Evolutionary conservation across 805 yeast genomes (phyloP).

Genomic region (Candida pini): DNA sequence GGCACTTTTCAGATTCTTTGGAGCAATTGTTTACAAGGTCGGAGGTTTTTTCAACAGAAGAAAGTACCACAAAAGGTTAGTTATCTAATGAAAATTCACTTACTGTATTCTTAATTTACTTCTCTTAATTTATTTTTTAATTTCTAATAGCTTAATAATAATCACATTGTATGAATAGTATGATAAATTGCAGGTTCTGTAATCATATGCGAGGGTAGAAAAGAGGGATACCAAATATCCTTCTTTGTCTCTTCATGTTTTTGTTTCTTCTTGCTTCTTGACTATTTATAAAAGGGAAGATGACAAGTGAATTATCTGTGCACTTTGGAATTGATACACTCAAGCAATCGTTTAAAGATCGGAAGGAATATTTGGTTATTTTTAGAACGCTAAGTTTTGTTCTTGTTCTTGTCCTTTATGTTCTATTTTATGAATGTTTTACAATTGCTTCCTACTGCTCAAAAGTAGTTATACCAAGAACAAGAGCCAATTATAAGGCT

Average conservation of each 20-base stretch:
- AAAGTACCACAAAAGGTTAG: constrained; percentile 11
- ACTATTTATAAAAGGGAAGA: no score
- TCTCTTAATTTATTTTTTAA: background rate
- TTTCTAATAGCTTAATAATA: no score
- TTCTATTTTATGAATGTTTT: constrained; percentile 12
- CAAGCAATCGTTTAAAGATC: constrained; percentile 5
- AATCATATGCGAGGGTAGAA: no score
- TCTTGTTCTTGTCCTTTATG: constrained; percentile 14
- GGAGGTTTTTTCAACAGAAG: constrained; percentile 17
- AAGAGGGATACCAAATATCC: no score
- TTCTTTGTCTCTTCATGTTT: no score
- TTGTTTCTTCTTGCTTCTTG: no score
- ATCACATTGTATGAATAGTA: no score
- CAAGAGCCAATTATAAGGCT: constrained; percentile 13
- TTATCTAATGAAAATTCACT: constrained; percentile 2
- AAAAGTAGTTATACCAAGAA: constrained; percentile 19
- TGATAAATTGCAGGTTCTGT: no score
- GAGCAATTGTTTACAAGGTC: constrained; percentile 51
- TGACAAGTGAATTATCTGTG: constrained; percentile 18
- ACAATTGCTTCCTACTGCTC: constrained; percentile 11
- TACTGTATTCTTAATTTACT: background rate
- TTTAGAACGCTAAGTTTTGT: constrained; percentile 18
- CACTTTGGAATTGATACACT: constrained; percentile 17
- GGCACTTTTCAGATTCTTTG: constrained; percentile 74
- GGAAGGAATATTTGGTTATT: constrained; percentile 9